Conservation (phyloP, 345 rosid genomes). For the Aethionema arabicum region DNA sequence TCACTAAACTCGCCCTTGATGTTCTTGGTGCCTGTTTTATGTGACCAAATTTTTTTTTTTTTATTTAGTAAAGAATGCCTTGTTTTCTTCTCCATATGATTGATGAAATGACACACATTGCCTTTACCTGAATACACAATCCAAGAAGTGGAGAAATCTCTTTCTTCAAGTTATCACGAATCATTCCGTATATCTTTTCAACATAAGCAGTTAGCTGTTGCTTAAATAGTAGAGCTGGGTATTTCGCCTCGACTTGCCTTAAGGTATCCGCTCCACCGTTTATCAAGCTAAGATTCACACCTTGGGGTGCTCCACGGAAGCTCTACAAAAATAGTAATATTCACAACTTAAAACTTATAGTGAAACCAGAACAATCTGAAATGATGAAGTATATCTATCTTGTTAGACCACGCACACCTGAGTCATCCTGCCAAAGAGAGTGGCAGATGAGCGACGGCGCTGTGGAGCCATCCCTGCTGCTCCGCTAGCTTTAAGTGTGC, state of each 20-base stretch:
- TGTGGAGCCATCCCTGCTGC: conserved; percentile 97
- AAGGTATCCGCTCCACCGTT: conserved; percentile 56
- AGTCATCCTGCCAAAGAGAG: conserved; percentile 92
- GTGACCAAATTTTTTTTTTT: neutral
- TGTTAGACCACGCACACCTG: conserved; percentile 42
- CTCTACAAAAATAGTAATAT: conserved; percentile 43
- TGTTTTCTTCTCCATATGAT: too few species aligned
- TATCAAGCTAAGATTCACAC: conserved; percentile 62
- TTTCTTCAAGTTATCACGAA: conserved; percentile 78
- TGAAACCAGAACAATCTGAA: neutral
- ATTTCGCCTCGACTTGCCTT: conserved; percentile 84
- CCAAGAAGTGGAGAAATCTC: conserved; percentile 85
- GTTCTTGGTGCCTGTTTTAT: conserved; percentile 70
- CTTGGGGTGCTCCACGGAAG: conserved; percentile 90
- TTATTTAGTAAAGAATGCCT: neutral
- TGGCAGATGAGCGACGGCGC: conserved; percentile 84
- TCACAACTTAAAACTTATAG: neutral
- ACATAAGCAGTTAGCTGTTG: conserved; percentile 88
- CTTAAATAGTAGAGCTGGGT: conserved; percentile 82
- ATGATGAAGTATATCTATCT: neutral
- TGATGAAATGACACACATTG: neutral
- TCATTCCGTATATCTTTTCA: conserved; percentile 83
- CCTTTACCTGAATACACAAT: conserved; percentile 71
- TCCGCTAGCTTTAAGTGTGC: conserved; percentile 88
- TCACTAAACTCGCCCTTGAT: conserved; percentile 80